Base-by-base conservation (phyloP, 805 yeast species). In the Jamesozyma jinghongensis region DNA sequence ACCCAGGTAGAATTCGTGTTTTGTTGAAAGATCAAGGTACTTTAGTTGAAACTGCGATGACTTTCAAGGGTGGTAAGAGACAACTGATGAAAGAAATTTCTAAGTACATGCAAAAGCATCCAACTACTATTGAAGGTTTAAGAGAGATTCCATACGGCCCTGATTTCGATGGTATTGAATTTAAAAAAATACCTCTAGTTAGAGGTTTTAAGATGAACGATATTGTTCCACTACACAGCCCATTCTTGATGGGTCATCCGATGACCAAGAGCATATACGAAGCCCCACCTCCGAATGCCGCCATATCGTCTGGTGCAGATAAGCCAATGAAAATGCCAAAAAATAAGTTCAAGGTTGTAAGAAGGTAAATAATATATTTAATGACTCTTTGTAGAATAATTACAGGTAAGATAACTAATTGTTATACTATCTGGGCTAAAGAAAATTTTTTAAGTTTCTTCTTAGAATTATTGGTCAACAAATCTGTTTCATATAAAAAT, bases 1-100 rank as follows among this genome's bases (percentile, higher is more conserved):
- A 90, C 57, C 94, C 97, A 4, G 98, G 98, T n/a, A 73, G 97
- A 54, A 88, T 92, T 28, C 75, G 95, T 50, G 81, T 87, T 18
- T 67, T 77, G 34, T 49, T 85, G 32, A 81, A 77, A 53, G 71
- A 73, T 36, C 62, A 70, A 10, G 78, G 76, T 1, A 51, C 61
- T 20, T 57, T 70, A 10, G 67, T 63, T 17, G 19, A 25, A 7
- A 16, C 56, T 59, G 51, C 53, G 11, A 35, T 19, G 14, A 39
- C 38, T 11, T 52, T 40, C 34, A 34, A 38, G 18, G 61, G 60
- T 30, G 75, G 73, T 46, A 87, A 88, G 58, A 75, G 94, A 51
- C 77, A 75, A 36, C 62, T 90, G 36, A 66, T 83, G 59, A 67
- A 68, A 25, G 68, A 69, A 29, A 69, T 90, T 35, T 75, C 82